Conservation (phyloP, 2,329 filamentous ascomycete genomes). For the Tolypocladium guangdongense region DNA sequence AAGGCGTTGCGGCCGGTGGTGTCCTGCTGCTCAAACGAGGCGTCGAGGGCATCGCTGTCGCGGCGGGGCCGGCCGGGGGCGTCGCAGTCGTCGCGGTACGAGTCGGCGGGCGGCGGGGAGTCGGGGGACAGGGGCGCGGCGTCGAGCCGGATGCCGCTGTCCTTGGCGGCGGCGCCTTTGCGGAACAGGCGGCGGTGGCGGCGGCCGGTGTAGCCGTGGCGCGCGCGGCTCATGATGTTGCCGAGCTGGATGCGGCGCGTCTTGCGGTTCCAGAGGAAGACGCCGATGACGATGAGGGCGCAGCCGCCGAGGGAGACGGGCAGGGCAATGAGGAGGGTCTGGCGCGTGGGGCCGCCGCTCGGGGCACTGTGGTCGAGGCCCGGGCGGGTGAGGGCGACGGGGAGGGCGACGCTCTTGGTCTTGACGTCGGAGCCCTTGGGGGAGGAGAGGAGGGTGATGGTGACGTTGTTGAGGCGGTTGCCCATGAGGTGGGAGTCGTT, state of each 20-base stretch:
- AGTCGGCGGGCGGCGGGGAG: conserved; percentile 7
- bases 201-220: conserved; percentile 33
- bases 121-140: conserved; percentile 11
- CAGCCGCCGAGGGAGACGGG: conserved; percentile 38
- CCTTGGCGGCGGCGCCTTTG: conserved; percentile 13
- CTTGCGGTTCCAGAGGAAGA: conserved; percentile 45
- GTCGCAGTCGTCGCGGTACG: conserved; percentile 11
- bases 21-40: conserved; percentile 27
- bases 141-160: conserved; percentile 35
- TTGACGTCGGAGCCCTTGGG: conserved; percentile 21
- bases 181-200: conserved; percentile 24
- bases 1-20: conserved; percentile 31
- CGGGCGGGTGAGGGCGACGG: conserved; percentile 22
- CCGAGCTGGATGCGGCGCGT: conserved; percentile 38
- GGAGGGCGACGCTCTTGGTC: conserved; percentile 29
- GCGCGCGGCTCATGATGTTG: conserved; percentile 37
- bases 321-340: conserved; percentile 41
- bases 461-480: conserved; percentile 33
- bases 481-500: conserved; percentile 24
- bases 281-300: conserved; percentile 37
- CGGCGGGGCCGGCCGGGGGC: conserved; percentile 10
- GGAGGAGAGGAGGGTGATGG: conserved; percentile 31
- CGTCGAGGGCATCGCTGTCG: conserved; percentile 36
- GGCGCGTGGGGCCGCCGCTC: conserved; percentile 20
- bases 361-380: conserved; percentile 26